Base-by-base conservation (phyloP, 2,329 filamentous ascomycete genomes). In the Zalaria obscura region DNA sequence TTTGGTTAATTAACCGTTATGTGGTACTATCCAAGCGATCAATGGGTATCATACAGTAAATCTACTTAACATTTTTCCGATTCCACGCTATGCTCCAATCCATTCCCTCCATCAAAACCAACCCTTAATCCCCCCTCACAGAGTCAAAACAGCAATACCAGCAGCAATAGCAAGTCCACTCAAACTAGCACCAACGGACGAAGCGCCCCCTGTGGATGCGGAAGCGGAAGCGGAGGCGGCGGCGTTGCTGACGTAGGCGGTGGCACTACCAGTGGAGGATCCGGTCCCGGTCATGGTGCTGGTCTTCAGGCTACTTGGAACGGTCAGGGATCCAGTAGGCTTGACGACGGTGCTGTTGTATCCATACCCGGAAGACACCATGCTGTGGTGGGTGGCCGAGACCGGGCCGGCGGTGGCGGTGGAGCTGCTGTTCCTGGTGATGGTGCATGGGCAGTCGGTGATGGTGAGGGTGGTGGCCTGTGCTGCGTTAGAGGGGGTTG, bases 381-480 rank as follows among this genome's bases (percentile, higher is more conserved):
- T 32, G 32, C 40, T 33, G 10, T 40, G 36, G n/a, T 35, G 31
- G 32, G n/a, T 31, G 27, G 11, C 8, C 37, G 10, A n/a, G 37
- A 8, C 27, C 7, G 9, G 9, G 26, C 25, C 7, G n/a, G 31
- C 27, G 50, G 76, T 76, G 65, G 83, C 67, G 54, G 72, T 78
- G 72, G 80, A 81, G 66, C 77, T 81, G 61, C 72, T 68, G 65
- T 63, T 66, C 59, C 70, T 73, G 66, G 79, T 68, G 58, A 70
- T 72, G 63, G 83, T 63, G 55, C 46, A 67, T 62, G 29, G 18
- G 18, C 18, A 18, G 18, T 18, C 18, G 18, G 18, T 18, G 18
- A 18, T 18, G 18, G 18, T 18, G 18, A 18, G 18, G 18, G 18
- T 18, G 18, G 18, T 18, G 18, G 18, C 18, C 18, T 18, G 18